Evolutionary conservation across 768 basidiomycete species (phyloP).

Genomic region (Termitomyces sp.): DNA sequence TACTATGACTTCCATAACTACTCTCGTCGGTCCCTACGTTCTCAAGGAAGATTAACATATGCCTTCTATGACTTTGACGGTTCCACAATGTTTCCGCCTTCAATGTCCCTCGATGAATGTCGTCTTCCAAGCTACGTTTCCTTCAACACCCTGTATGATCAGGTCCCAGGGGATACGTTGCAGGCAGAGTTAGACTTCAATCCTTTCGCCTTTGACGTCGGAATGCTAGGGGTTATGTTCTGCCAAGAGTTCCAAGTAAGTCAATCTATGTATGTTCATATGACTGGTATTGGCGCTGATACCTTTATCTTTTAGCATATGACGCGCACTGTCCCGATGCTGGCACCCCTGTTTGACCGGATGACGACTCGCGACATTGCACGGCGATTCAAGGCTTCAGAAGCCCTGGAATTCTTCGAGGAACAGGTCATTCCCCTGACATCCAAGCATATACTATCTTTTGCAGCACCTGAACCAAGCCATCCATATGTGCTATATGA

Average conservation of each 20-base stretch:
- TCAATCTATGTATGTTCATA: neutral
- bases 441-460: neutral
- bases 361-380: constrained; percentile 25
- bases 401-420: constrained; percentile 27
- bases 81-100: constrained; percentile 9
- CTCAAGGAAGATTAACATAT: neutral
- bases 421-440: constrained; percentile 3
- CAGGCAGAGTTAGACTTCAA: constrained; percentile 27
- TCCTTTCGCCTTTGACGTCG: constrained; percentile 27
- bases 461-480: neutral
- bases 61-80: neutral
- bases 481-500: neutral
- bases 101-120: constrained; percentile 9
- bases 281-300: no score
- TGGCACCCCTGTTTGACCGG: constrained; percentile 7
- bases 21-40: constrained; percentile 3
- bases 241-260: constrained; percentile 12
- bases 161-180: constrained; percentile 12
- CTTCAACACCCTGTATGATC: neutral
- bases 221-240: constrained; percentile 6
- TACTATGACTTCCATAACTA: neutral
- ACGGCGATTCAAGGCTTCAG: constrained; percentile 23
- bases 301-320: constrained; percentile 14
- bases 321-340: constrained; percentile 20
- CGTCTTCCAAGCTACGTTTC: constrained; percentile 11